phyloP scores from a whole-genome alignment of 2,329 filamentous ascomycete genomes.

The Colletotrichum euphorbiae region DNA sequence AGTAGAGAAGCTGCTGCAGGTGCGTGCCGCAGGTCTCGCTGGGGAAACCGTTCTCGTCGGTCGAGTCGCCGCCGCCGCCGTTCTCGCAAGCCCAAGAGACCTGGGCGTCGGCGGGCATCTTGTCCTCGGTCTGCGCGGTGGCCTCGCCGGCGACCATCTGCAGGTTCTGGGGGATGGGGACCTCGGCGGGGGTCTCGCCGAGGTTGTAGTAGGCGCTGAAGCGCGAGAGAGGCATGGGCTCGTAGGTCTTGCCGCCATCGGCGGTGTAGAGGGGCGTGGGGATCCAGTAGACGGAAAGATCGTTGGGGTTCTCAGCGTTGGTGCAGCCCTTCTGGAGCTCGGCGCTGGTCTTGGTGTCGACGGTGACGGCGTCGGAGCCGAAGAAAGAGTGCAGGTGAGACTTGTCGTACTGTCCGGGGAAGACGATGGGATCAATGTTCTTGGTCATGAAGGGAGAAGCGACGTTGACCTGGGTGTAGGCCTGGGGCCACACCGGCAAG shows the following conservation, averaged over 20 bases:
- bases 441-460: constrained; percentile 47
- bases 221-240: constrained; percentile 49
- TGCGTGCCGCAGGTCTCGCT: constrained; percentile 72
- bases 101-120: constrained; percentile 41
- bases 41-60: constrained; percentile 73
- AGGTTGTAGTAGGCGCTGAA: constrained; percentile 61
- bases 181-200: constrained; percentile 53
- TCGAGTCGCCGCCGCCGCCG: constrained; percentile 47
- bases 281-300: constrained; percentile 59
- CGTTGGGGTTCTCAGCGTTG: constrained; percentile 59
- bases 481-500: constrained; percentile 40
- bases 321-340: constrained; percentile 58
- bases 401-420: constrained; percentile 46
- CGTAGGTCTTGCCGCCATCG: constrained; percentile 47
- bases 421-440: constrained; percentile 50
- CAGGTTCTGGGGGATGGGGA: constrained; percentile 59
- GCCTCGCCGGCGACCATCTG: constrained; percentile 55
- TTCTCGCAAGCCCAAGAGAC: constrained; percentile 48
- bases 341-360: constrained; percentile 47
- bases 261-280: constrained; percentile 55
- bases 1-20: constrained; percentile 63
- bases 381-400: constrained; percentile 52
- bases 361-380: constrained; percentile 49
- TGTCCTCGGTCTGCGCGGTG: constrained; percentile 55
- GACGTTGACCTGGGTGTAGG: constrained; percentile 44